These are phyloP conservation scores for Beauveria brongniartii DNA, from an alignment of 2,329 filamentous ascomycete species.

Conservation along the genomic window DNA sequence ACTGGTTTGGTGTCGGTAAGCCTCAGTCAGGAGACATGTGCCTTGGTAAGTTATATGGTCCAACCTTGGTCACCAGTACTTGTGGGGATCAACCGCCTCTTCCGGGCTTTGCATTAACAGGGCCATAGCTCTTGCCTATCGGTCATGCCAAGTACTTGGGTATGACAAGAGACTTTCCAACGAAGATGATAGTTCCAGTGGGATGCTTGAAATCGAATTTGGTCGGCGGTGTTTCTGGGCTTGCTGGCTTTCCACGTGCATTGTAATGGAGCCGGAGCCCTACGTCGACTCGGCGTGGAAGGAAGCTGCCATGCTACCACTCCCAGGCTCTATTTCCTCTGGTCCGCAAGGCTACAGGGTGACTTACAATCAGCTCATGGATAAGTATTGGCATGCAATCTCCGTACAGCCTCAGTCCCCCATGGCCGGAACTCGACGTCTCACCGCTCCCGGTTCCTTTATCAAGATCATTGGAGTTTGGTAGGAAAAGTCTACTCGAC, in stretches of 20 bases:
- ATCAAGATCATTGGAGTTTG: slow-evolving; percentile 4
- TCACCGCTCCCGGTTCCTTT: background rate
- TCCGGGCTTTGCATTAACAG: background rate
- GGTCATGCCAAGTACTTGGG: background rate
- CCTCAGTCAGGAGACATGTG: background rate
- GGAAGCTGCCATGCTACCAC: slow-evolving; percentile 1
- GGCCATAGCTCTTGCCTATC: background rate
- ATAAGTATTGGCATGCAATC: slow-evolving; percentile 5
- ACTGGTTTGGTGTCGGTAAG: slow-evolving; percentile 1
- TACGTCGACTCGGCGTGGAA: slow-evolving; percentile 2
- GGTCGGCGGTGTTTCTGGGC: background rate
- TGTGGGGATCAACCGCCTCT: too few relatives aligned
- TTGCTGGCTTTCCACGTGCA: slow-evolving; percentile 1
- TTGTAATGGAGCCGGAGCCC: slow-evolving; percentile 5
- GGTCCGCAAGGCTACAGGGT: background rate
- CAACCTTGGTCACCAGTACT: too few relatives aligned
- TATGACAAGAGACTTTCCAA: background rate
- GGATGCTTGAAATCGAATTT: background rate
- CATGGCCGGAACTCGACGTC: background rate
- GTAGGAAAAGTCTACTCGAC: background rate
- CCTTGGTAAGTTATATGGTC: background rate
- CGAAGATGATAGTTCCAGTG: background rate
- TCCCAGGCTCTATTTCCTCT: background rate
- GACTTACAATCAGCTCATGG: background rate
- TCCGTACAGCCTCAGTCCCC: background rate